Evolutionary conservation across 495 filamentous ascomycete genomes (phyloP), one percentile per base, ranked within the genome.

Genomic region (Amniculicola lignicola): DNA sequence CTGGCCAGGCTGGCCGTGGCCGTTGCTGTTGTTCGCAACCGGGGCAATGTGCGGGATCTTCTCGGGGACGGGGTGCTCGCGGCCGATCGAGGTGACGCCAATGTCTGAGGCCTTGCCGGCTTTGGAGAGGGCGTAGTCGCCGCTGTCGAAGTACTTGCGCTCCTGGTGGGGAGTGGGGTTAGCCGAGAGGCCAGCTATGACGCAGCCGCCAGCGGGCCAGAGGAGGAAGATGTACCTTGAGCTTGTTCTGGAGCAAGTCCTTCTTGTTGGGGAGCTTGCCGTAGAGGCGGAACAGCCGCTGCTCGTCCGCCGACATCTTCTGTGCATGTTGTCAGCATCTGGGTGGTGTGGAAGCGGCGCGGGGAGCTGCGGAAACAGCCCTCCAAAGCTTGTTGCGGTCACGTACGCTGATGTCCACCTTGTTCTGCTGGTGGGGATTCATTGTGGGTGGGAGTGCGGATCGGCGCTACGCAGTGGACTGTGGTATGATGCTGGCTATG

Each of bases 91-190:
- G 69, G 92, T 93, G 28, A 94, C 89, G 67, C 92, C 93, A 64
- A 92, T 86, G 69, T 93, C 88, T 56, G 90, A 87, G 69, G 90
- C 90, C 74, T 97, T 98, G 70, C 94, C 93, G 39, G 93, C 94
- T 78, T 98, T 97, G 72, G 87, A 92, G 74, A 97, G 86, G 67
- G 93, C 94, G 61, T 97, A 97, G 74, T 97, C 92, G 64, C 92
- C 92, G 47, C 85, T 90, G 78, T 98, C 93, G 72, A 98, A 98
- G 76, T 96, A 98, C 77, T 97, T 98, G 73, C 94, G 91, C 70
- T 95, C 91, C 81, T 95, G 61, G 25, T 28, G n/a, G 44, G 48
- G 12, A 24, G 18, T 51, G 52, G 16, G 44, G 62, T 60, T 57
- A 60, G 53, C 11, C n/a, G 25, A 35, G 40, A 36, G 27, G 14